Evolutionary conservation across 148 eudicot species (phyloP), one percentile per base, ranked within the genome.

Genomic region (Simmondsia chinensis): DNA sequence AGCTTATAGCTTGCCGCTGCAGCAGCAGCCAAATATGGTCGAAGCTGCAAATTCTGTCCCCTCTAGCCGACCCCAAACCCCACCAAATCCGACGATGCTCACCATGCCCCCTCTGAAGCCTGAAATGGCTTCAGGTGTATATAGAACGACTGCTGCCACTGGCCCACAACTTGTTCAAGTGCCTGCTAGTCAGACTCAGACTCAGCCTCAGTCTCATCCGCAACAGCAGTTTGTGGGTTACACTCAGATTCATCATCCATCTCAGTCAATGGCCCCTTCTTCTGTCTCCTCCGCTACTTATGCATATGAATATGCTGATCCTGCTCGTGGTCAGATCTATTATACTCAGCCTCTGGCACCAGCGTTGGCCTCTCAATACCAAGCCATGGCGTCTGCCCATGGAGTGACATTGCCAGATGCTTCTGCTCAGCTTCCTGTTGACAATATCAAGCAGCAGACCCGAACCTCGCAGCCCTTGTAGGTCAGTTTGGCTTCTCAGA

Each of bases 251-350:
- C 80, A 72, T 54, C 82, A 79, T 52, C 83, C 82, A 9, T 61
- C 80, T 28, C 93, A 79, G 56, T 76, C 96, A 3, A 46, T 64
- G 31, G 51, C 77, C 39, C 84, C 78, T 10, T 22, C 60, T 53
- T 66, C 75, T 19, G 72, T 45, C 18, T 61, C 65, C 22, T 55
- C 52, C 31, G 60, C 64, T 45, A 64, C 61, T 53, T 87, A 79
- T 70, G 70, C 72, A 4, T 87, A 79, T 61, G 88, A 82, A 27
- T 74, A 37, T 49, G 43, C 77, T n/a, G 83, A 88, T 54, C 87
- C 83, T 23, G 34, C 80, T 9, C 75, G 67, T 46, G 52, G 72
- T 13, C 85, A 71, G 42, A 54, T 83, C 23, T 84, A 83, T 43
- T 88, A 64, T 49, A 60, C 79, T 49, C 94, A 80, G 65, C 68